phyloP scores from a whole-genome alignment of 202 grass and related monocot genomes.

The Zoysia matrella region DNA sequence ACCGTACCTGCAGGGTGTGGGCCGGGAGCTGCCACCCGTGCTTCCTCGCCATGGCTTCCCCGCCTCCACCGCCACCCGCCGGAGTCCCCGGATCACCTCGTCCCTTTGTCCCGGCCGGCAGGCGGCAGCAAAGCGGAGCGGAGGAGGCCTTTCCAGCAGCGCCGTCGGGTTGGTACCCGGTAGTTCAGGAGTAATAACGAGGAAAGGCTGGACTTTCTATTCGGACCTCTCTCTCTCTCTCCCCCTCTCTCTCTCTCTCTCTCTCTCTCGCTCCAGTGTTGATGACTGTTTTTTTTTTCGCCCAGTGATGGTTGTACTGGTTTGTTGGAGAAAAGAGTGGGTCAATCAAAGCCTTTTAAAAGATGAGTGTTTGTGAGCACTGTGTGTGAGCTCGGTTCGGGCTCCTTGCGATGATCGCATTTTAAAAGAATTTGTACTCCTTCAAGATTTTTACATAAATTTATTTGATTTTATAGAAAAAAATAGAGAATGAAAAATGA shows the following conservation, averaged over 20 bases:
- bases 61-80: not conserved
- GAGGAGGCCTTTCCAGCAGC: slow-evolving; percentile 26
- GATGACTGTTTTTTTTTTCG: slow-evolving; percentile 16
- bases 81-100: slow-evolving; percentile 4
- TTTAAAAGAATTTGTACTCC: no score
- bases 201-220: not conserved
- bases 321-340: slow-evolving; percentile 39
- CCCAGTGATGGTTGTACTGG: not conserved
- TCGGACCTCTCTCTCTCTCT: no score
- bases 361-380: not conserved
- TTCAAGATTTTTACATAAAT: no score
- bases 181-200: slow-evolving; percentile 34
- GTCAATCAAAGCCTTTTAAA: not conserved
- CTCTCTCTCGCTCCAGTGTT: not conserved
- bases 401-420: no score
- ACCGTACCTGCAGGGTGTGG: slow-evolving; percentile 82
- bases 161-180: slow-evolving; percentile 28
- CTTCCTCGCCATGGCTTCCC: slow-evolving; percentile 72
- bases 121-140: slow-evolving; percentile 25
- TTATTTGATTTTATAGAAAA: no score
- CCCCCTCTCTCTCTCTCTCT: not conserved
- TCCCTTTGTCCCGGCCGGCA: slow-evolving; percentile 31
- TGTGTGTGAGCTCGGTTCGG: not conserved
- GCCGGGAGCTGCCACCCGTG: slow-evolving; percentile 98
- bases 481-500: no score